Percentiles rank a stretch among this genome's conserved stretches.
phyloP scores from a whole-genome alignment of 2,329 filamentous ascomycete genomes.

The Scorias spongiosa region DNA sequence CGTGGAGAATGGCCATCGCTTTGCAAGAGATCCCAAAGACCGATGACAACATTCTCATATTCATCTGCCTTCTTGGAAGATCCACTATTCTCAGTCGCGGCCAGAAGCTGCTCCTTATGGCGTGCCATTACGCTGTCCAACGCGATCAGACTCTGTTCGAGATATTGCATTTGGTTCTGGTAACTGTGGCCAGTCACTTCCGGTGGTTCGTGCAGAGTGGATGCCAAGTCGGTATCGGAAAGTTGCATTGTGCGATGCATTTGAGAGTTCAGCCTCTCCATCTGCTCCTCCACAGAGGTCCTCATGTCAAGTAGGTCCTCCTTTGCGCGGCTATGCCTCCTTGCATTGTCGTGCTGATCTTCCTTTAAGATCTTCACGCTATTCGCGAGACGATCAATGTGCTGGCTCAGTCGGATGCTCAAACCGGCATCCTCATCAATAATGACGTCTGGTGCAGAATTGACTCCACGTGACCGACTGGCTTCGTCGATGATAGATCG shows the following conservation, averaged over 20 bases:
- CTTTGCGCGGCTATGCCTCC: constrained; percentile 11
- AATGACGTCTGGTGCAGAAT: constrained; percentile 9
- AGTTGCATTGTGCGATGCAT: constrained; percentile 23
- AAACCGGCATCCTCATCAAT: constrained; percentile 6
- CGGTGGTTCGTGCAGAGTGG: constrained; percentile 40
- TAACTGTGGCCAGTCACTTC: constrained; percentile 40
- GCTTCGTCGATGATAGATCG: constrained; percentile 17
- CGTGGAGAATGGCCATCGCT: constrained; percentile 24
- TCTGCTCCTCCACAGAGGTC: constrained; percentile 17
- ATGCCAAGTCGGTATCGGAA: constrained; percentile 34
- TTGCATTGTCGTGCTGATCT: constrained; percentile 13
- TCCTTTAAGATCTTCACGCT: constrained; percentile 14
- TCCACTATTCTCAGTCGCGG: constrained; percentile 7
- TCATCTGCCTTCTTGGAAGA: constrained; percentile 32
- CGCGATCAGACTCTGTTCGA: constrained; percentile 42
- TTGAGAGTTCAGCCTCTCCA: constrained; percentile 17
- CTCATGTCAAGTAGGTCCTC: constrained; percentile 4
- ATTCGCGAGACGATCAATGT: constrained; percentile 12
- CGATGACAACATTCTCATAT: constrained; percentile 37
- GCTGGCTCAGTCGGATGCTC: constrained; percentile 8
- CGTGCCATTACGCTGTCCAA: constrained; percentile 18
- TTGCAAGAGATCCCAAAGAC: constrained; percentile 38
- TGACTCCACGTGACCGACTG: constrained; percentile 12
- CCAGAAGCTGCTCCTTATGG: constrained; percentile 14
- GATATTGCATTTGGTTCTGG: constrained; percentile 52